Base-by-base conservation (phyloP, 495 filamentous ascomycete genomes). In the Aspergillus homomorphus region DNA sequence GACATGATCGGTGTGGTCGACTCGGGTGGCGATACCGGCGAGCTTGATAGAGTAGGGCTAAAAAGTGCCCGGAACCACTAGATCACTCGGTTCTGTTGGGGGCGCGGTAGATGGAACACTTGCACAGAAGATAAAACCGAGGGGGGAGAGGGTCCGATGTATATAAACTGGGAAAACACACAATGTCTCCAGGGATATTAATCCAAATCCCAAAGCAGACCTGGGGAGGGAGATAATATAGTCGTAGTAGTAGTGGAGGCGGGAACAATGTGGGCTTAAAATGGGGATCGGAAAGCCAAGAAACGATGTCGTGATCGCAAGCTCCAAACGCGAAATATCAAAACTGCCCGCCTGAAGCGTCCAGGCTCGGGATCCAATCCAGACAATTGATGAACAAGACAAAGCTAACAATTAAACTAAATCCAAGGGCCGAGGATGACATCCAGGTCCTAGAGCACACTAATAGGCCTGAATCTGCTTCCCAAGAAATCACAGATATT, bases 1-100 rank as follows among this genome's bases (percentile, higher is more conserved):
- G 73, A 56, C 78, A 80, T 82, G 61, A 51, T 67, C 52, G 53
- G 33, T 60, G 51, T 42, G 23, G 45, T 45, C 45, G 33, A 33
- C 45, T 18, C 59, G 44, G 44, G 51, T 59, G 38, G 45, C 19
- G 33, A 38, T 38, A 38, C 33, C 33, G 33, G 33, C 33, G 14
- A 21, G 16, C 52, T 59, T 18, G 38, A 56, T 61, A 53, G 41
- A 44, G 56, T 48, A 68, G 68, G 68, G 62, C 65, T 62, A 65
- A 21, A 44, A 14, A 38, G 51, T 53, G 51, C 30, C 51, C 30
- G 38, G 51, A 1, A 38, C 30, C 38, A 43, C 38, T 22, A 53
- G 18, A 26, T 19, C 45, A 22, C 19, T 46, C 30, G 23, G 24
- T 28, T 22, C 48, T 28, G 48, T 51, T 22, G 16, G 48, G 28